Evolutionary conservation across 2,329 filamentous ascomycete genomes (phyloP), one percentile per base, ranked within the genome.

Genomic region (Paramyrothecium sp.): DNA sequence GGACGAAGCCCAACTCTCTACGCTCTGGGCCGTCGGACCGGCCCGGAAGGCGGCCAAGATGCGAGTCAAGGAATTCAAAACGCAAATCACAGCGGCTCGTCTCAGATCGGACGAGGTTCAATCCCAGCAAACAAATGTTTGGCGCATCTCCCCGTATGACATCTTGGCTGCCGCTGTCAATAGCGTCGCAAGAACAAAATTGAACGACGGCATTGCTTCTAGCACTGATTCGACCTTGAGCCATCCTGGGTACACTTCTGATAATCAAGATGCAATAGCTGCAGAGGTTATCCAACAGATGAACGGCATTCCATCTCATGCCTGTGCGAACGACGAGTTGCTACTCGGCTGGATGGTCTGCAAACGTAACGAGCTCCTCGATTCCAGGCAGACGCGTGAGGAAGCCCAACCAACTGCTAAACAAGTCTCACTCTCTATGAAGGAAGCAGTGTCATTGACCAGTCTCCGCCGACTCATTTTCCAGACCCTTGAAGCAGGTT

Each of bases 91-190:
- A 19, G 61, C 66, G 57, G 65, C 65, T 19, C 65, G 71, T 44
- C 52, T 53, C 12, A 68, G 64, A 46, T 61, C 60, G 22, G 65
- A 63, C n/a, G 60, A 69, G 49, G 58, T 69, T 5, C 33, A 64
- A 13, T 60, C 61, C 5, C 59, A 61, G 7, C 64, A 67, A 13
- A 56, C 64, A 23, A 67, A 64, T 56, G 60, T 69, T 21, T 78
- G 75, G 75, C 72, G 71, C 38, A 70, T 81, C 41, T 70, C 66
- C n/a, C 69, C 75, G 51, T 65, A 74, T 51, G 80, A 83, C 61
- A 59, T 82, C 21, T 64, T 81, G 54, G 74, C 73, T 11, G 68
- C 67, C 17, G 73, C 76, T 16, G 66, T 82, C 23, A 61, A 65
- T 7, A 67, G 68, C 41, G 47, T 58, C 51, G 58, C 63, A 55